A percentile compares a stretch with the other conserved stretches of the same genome.
These are phyloP conservation scores for Neonectria magnoliae DNA, from an alignment of 2,329 filamentous ascomycete genomes.

Conservation along the genomic window DNA sequence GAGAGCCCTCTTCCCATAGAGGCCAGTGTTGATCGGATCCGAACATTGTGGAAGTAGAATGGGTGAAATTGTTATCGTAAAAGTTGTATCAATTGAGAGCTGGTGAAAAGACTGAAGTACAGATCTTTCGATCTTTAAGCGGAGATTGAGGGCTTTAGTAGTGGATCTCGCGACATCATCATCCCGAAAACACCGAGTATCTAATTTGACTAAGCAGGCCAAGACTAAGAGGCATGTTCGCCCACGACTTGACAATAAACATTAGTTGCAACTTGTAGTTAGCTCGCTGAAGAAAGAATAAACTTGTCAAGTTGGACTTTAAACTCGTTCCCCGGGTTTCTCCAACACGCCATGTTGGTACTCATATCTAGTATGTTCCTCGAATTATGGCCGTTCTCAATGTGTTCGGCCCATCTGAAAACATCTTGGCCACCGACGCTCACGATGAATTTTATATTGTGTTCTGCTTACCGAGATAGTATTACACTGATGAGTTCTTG, in stretches of 20 bases:
- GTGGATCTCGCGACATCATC: constrained; percentile 32
- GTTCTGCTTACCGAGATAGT: no score
- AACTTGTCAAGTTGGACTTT: not conserved
- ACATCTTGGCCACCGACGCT: no score
- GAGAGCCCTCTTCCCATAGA: constrained; percentile 18
- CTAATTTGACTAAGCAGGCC: not conserved
- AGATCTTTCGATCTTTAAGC: not conserved
- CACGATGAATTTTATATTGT: no score
- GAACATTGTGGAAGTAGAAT: not conserved
- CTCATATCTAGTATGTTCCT: no score
- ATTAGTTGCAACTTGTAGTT: no score
- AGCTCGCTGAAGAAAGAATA: no score
- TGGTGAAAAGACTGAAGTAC: not conserved
- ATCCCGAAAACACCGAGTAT: constrained; percentile 27
- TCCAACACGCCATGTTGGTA: no score
- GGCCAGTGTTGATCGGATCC: constrained; percentile 33
- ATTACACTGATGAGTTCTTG: no score
- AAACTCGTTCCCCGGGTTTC: not conserved
- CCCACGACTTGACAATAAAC: not conserved
- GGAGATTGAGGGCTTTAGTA: constrained; percentile 3
- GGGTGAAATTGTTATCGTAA: not conserved
- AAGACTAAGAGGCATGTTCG: not conserved
- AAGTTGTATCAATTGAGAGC: not conserved
- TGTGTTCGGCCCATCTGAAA: no score
- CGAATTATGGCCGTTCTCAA: no score